A percentile compares a stretch with the other conserved stretches of the same genome.
phyloP scores from a whole-genome alignment of 306 rosid species.

The Myrica gale region DNA sequence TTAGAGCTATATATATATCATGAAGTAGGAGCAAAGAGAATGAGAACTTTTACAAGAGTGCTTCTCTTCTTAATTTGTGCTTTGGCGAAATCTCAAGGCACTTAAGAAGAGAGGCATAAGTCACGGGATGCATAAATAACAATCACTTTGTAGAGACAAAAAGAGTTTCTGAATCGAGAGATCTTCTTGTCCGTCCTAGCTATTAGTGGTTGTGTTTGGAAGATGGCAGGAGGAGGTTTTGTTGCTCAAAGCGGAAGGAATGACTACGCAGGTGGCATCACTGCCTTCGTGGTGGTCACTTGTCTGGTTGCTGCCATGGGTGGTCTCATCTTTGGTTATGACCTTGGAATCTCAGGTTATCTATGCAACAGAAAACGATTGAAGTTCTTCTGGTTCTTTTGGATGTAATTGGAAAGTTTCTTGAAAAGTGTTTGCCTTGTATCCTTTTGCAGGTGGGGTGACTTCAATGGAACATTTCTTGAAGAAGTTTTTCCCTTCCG shows the following conservation, averaged over 20 bases:
- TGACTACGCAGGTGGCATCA: conserved; percentile 28
- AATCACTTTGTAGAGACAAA: not conserved
- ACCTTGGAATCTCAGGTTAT: conserved; percentile 42
- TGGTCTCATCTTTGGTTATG: conserved; percentile 55
- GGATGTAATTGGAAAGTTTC: too few relatives aligned
- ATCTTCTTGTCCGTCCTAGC: not conserved
- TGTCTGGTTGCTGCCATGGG: conserved; percentile 52
- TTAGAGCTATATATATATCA: not conserved
- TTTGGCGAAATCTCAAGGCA: too few relatives aligned
- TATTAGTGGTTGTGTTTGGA: not conserved
- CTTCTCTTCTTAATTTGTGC: too few relatives aligned
- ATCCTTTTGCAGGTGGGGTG: conserved; percentile 36
- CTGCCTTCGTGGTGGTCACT: conserved; percentile 25
- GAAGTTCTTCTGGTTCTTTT: not conserved
- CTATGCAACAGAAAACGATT: too few relatives aligned
- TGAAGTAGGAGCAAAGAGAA: too few relatives aligned
- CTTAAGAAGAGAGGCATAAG: not conserved
- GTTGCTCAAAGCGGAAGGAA: conserved; percentile 25
- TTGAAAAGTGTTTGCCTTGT: not conserved
- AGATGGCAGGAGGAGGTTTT: conserved; percentile 40
- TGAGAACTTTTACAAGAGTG: too few relatives aligned
- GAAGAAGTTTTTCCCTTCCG: conserved; percentile 31
- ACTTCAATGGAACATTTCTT: conserved; percentile 40
- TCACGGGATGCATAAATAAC: not conserved
- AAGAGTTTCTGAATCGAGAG: not conserved